phyloP scores from a whole-genome alignment of 2,329 filamentous ascomycete genomes.

The Alternaria dauci region DNA sequence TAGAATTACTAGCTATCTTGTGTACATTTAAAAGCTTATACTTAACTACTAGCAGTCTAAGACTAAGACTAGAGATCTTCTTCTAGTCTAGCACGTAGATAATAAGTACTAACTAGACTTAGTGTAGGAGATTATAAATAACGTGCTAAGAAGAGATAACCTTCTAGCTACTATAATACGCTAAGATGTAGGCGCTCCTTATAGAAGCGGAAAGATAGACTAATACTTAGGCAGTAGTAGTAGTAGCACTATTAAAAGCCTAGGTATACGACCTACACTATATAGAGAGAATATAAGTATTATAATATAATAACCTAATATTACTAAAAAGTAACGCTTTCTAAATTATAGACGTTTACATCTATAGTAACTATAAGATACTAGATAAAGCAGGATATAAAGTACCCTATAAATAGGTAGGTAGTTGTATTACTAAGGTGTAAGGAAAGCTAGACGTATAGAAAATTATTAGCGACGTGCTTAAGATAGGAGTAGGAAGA shows the following conservation, averaged over 20 bases:
- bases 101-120: conserved; percentile 16
- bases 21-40: conserved; percentile 23
- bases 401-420: conserved; percentile 12
- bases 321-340: conserved; percentile 6
- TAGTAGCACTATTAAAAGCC: conserved; percentile 8
- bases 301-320: background rate
- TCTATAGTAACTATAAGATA: conserved; percentile 21
- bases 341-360: conserved; percentile 26
- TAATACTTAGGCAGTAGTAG: conserved; percentile 6
- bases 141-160: conserved; percentile 10
- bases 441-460: conserved; percentile 14
- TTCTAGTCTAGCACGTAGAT: conserved; percentile 24
- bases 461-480: conserved; percentile 22
- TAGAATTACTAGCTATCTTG: conserved; percentile 21
- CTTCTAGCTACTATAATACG: background rate
- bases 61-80: conserved; percentile 25
- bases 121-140: conserved; percentile 17
- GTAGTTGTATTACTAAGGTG: conserved; percentile 16
- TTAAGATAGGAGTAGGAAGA: conserved; percentile 14
- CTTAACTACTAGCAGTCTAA: conserved; percentile 10
- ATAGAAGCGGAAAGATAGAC: conserved; percentile 3
- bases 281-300: conserved; percentile 21
- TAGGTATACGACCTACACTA: conserved; percentile 9
- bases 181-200: background rate
- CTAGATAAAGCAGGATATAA: conserved; percentile 7